Base-by-base conservation (phyloP, 805 yeast genomes). In the Cyberlindnera maclurae region DNA sequence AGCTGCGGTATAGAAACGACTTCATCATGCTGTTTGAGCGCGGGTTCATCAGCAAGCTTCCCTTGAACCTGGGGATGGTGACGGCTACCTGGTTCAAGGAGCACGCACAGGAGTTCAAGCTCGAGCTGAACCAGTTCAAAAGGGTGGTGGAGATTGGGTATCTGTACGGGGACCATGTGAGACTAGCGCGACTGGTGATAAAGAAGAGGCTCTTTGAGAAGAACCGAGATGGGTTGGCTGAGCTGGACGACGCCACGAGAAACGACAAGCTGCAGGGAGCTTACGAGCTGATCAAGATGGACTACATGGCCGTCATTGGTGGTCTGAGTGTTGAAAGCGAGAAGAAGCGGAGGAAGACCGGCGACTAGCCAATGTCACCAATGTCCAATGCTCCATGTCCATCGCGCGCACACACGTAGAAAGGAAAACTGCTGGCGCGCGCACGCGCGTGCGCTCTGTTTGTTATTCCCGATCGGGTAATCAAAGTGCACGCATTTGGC, bases 1-100 rank as follows among this genome's bases (percentile, higher is more conserved):
- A 85, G 54, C 65, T 93, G 48, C 71, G 98, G 42, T 97, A 93
- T 56, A 66, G 90, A 26, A 72, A 79, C 45, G 97, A 93, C 54
- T 65, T 87, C 47, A 60, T 63, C 41, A 63, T 79, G 49, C 57
- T 81, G 26, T 57, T 60, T 28, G 51, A 58, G 18, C 43, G 43
- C 2, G 60, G 63, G 1, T 51, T 63, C 33, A 52, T 68, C 22
- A 43, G 55, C 8, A 51, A 59, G n/a, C 40, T 40, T 44, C 52
- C 48, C 30, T 51, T 40, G 37, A 48, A 32, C 50, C 55, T 24
- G 59, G 62, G 29, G 37, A 48, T 26, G 41, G 41, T 35, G 31
- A 46, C 38, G 26, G 49, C 46, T 32, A 58, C 51, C 34, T 77
- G 81, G 74, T 57, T 65, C 38, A 53, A 45, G 8, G 44, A 47